Conservation (phyloP, 2,329 filamentous ascomycete genomes). For the Incumbomyces lentus region DNA sequence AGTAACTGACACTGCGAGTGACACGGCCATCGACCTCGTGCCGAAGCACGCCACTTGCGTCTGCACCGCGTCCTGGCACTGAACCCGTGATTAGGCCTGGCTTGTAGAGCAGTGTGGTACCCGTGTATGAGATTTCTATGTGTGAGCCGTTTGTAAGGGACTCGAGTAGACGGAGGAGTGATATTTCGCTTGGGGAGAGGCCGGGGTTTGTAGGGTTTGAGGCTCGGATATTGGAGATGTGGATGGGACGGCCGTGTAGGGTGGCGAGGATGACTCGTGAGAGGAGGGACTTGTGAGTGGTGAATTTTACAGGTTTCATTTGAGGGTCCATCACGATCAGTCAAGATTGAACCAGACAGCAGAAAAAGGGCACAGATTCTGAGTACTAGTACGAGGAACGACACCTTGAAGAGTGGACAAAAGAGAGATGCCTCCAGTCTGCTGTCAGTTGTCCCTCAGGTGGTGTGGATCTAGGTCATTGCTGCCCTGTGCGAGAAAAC, state of each 20-base stretch:
- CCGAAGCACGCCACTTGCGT: slow-evolving; percentile 61
- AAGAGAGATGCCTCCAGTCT: no score
- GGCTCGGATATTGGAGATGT: slow-evolving; percentile 88
- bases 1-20: slow-evolving; percentile 78
- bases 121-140: slow-evolving; percentile 93
- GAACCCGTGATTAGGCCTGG: slow-evolving; percentile 87
- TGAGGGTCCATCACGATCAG: slow-evolving; percentile 30
- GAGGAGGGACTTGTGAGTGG: slow-evolving; percentile 70
- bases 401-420: no score
- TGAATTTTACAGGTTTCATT: slow-evolving; percentile 58
- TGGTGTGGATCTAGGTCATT: no score
- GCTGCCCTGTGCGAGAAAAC: no score
- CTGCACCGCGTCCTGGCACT: slow-evolving; percentile 62
- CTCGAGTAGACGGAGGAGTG: slow-evolving; percentile 88
- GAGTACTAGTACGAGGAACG: no score
- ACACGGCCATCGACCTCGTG: slow-evolving; percentile 71
- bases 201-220: slow-evolving; percentile 78
- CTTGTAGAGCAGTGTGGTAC: slow-evolving; percentile 83
- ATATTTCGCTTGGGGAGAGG: slow-evolving; percentile 85
- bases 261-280: slow-evolving; percentile 82
- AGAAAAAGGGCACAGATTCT: no score
- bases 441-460: no score
- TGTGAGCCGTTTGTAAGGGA: slow-evolving; percentile 88
- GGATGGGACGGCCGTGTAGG: slow-evolving; percentile 76
- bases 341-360: no score